phyloP scores from a whole-genome alignment of 2,329 filamentous ascomycete genomes.

The Penicillium expansum region DNA sequence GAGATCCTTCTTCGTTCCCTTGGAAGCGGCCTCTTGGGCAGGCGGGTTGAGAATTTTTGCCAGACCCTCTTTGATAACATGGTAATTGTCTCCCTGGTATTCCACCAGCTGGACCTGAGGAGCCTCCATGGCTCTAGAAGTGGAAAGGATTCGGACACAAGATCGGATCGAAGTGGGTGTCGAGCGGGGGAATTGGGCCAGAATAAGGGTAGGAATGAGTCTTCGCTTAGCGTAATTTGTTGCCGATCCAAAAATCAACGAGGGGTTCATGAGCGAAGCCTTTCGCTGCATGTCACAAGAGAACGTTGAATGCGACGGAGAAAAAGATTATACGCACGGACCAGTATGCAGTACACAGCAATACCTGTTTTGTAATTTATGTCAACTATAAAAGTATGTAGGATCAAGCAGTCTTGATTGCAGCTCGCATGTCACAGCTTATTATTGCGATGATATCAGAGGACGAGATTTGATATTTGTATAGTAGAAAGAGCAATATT shows the following conservation, averaged over 20 bases:
- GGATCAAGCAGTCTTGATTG: too few species aligned
- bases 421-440: too few species aligned
- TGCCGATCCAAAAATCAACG: conserved; percentile 2
- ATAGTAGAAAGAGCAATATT: neutral
- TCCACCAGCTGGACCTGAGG: conserved; percentile 30
- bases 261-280: conserved; percentile 17
- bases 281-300: conserved; percentile 8
- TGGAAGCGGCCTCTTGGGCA: conserved; percentile 42
- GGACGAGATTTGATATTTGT: neutral
- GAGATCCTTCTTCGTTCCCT: conserved; percentile 44
- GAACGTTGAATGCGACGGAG: conserved; percentile 7
- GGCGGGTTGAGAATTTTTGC: conserved; percentile 65
- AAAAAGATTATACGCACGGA: conserved; percentile 25
- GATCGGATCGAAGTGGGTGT: neutral
- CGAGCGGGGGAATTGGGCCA: conserved; percentile 2
- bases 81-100: conserved; percentile 55
- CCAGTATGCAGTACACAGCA: conserved; percentile 6
- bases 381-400: neutral
- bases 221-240: conserved; percentile 13
- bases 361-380: conserved; percentile 6
- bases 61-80: conserved; percentile 64
- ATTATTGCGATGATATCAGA: neutral
- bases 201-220: neutral
- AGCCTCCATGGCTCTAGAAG: conserved; percentile 19
- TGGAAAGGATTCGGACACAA: conserved; percentile 10